phyloP scores from a whole-genome alignment of 148 eudicot genomes.

The Suaeda aralocaspica region DNA sequence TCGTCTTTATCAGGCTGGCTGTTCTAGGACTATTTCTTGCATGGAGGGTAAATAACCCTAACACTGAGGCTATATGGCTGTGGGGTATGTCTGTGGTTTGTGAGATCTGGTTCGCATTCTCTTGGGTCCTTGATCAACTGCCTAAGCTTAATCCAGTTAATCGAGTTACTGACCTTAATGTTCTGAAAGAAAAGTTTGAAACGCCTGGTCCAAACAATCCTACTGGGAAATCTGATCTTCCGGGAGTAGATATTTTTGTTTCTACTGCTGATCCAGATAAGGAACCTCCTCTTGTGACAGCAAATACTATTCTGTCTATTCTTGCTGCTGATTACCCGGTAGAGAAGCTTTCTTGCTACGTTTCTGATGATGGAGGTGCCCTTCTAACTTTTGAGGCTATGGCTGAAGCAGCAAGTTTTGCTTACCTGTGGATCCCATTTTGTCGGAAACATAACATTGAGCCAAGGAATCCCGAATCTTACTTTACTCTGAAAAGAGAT shows the following conservation, averaged over 20 bases:
- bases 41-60: conserved; percentile 67
- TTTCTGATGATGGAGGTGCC: conserved; percentile 94
- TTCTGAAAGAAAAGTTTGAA: conserved; percentile 82
- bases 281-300: conserved; percentile 88
- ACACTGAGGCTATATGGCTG: conserved; percentile 75
- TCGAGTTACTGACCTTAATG: conserved; percentile 69
- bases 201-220: conserved; percentile 57
- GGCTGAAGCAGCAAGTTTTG: conserved; percentile 98
- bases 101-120: conserved; percentile 91
- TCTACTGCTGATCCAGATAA: conserved; percentile 97
- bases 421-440: conserved; percentile 91
- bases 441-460: conserved; percentile 81
- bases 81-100: conserved; percentile 89
- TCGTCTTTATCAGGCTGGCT: conserved; percentile 58
- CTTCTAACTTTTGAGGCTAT: conserved; percentile 86
- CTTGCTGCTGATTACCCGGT: conserved; percentile 85
- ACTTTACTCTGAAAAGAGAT: conserved; percentile 69
- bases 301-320: conserved; percentile 86
- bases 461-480: conserved; percentile 85
- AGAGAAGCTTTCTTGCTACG: conserved; percentile 89
- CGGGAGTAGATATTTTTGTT: conserved; percentile 78
- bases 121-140: conserved; percentile 94
- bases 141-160: conserved; percentile 84
- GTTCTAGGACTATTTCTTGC: conserved; percentile 67
- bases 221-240: conserved; percentile 86